A percentile compares a stretch with the other conserved stretches of the same genome.
phyloP scores from a whole-genome alignment of 1,284 basidiomycete genomes.

The Lignosus rhinocerotis region DNA sequence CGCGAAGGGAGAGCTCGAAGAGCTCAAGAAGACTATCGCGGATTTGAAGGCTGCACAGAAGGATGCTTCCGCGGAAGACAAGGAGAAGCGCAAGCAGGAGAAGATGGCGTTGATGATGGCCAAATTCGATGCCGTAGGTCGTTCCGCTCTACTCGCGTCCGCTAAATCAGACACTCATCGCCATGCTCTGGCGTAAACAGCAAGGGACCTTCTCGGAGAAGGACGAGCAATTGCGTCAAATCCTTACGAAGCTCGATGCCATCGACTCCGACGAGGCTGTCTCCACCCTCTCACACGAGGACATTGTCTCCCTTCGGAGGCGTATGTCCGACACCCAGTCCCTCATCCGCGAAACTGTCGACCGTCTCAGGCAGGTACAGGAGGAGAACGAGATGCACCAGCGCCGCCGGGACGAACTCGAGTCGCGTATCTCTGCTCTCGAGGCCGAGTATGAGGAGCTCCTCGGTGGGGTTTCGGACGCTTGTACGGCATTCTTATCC shows the following conservation, averaged over 20 bases:
- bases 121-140: conserved; percentile 88
- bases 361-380: conserved; percentile 85
- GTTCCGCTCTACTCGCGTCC: conserved; percentile 2
- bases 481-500: conserved; percentile 11
- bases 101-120: conserved; percentile 99
- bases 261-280: conserved; percentile 62
- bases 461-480: conserved; percentile 57
- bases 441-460: conserved; percentile 97
- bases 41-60: conserved; percentile 84
- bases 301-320: conserved; percentile 78
- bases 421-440: conserved; percentile 77
- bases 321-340: conserved; percentile 90
- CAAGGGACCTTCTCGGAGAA: conserved; percentile 91
- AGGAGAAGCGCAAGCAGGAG: conserved; percentile 98
- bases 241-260: conserved; percentile 81
- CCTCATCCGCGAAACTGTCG: conserved; percentile 85
- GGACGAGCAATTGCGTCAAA: conserved; percentile 86
- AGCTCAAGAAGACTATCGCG: conserved; percentile 79
- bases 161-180: conserved; percentile 7
- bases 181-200: conserved; percentile 36
- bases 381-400: conserved; percentile 90
- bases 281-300: conserved; percentile 69
- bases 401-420: conserved; percentile 86
- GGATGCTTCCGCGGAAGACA: conserved; percentile 88
- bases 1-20: conserved; percentile 86